phyloP scores from a whole-genome alignment of 495 filamentous ascomycete species.

The Aspergillus heteromorphus region DNA sequence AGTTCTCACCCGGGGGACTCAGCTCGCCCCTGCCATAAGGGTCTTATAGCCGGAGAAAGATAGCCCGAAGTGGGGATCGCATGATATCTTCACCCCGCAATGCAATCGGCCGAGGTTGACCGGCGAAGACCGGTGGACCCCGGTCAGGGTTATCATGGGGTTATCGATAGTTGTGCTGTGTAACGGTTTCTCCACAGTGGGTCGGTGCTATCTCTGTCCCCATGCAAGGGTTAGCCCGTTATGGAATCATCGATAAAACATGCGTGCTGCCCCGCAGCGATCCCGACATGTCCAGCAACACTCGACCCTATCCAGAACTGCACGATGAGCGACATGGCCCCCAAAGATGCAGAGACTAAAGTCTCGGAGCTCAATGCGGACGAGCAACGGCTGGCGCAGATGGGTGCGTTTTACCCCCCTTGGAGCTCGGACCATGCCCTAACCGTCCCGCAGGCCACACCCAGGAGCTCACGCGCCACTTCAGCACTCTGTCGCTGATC shows the following conservation, averaged over 20 bases:
- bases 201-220: too few relatives aligned
- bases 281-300: neutral
- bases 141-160: neutral
- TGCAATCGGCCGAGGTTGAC: neutral
- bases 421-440: too few relatives aligned
- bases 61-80: neutral
- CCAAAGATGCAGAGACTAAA: neutral
- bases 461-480: conserved; percentile 55
- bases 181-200: neutral
- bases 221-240: too few relatives aligned
- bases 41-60: neutral
- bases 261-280: neutral
- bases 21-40: too few relatives aligned
- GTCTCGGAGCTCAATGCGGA: conserved; percentile 1
- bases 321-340: neutral
- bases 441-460: conserved; percentile 34
- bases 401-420: conserved; percentile 5
- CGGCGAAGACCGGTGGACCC: conserved; percentile 2
- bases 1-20: too few relatives aligned
- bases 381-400: conserved; percentile 7
- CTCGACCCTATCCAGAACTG: neutral
- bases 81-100: neutral
- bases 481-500: conserved; percentile 52
- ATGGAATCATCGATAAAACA: neutral
- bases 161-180: neutral